A percentile compares a stretch with the other conserved stretches of the same genome.
Conservation (phyloP, 345 rosid species). For the Salix dunnii region DNA sequence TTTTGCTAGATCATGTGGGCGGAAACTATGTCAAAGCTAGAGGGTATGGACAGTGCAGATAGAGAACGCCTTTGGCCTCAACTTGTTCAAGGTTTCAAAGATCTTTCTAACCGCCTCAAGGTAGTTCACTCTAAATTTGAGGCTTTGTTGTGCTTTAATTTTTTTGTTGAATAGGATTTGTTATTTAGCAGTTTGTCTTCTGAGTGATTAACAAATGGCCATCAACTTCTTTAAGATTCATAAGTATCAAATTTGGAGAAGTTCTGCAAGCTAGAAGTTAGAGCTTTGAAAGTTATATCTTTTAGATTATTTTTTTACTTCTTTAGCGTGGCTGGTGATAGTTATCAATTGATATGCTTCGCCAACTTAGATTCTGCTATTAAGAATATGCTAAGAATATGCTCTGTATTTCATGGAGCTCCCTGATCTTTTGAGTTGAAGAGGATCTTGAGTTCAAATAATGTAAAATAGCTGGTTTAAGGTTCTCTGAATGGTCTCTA, state of each 20-base stretch:
- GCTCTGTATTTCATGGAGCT: neutral
- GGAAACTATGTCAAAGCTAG: conserved; percentile 89
- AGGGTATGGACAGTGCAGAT: conserved; percentile 88
- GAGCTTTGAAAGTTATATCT: neutral
- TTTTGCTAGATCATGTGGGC: conserved; percentile 90
- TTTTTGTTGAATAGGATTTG: neutral
- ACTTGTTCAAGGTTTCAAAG: conserved; percentile 93
- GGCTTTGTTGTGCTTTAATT: neutral
- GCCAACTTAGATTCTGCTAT: neutral
- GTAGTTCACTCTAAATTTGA: conserved; percentile 32
- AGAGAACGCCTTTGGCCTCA: conserved; percentile 98
- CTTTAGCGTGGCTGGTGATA: neutral
- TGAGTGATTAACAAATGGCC: neutral
- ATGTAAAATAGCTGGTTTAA: neutral
- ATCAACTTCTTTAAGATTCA: neutral
- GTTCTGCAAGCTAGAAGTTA: neutral
- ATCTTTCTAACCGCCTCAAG: conserved; percentile 88
- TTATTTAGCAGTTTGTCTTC: neutral
- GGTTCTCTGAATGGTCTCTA: neutral
- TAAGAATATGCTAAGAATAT: neutral
- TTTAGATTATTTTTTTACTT: neutral
- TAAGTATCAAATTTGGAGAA: neutral
- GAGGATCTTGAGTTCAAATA: neutral
- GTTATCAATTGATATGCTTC: neutral
- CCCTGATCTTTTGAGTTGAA: neutral